Evolutionary conservation across 106 monocot genomes (phyloP).

Genomic region (Dendrobium chrysotoxum): DNA sequence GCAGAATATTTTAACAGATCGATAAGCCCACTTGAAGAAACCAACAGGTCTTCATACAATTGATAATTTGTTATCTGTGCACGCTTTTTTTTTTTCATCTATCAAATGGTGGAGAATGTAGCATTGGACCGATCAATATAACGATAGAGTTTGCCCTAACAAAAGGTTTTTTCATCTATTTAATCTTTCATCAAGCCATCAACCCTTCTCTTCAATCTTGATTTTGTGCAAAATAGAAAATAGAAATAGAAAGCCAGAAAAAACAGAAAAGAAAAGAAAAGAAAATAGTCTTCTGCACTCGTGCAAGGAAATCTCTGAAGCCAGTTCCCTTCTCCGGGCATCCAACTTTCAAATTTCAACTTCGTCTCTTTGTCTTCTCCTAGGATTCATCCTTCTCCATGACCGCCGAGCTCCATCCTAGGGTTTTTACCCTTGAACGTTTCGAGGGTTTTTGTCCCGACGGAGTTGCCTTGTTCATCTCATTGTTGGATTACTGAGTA

Average conservation of each 20-base stretch:
- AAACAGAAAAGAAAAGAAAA: not conserved
- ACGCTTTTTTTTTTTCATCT: too few species aligned
- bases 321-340: not conserved
- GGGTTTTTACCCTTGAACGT: conserved; percentile 11
- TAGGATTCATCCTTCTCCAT: not conserved
- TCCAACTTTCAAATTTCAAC: not conserved
- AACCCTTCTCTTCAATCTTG: not conserved
- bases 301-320: not conserved
- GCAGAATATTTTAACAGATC: too few species aligned
- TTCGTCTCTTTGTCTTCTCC: not conserved
- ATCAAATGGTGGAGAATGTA: too few species aligned
- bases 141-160: not conserved
- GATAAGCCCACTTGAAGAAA: too few species aligned
- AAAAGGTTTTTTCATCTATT: not conserved
- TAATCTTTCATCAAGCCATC: too few species aligned
- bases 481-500: conserved; percentile 8
- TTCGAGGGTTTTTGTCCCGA: not conserved
- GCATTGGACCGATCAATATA: not conserved
- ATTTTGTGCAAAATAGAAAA: conserved; percentile 1
- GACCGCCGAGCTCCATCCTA: conserved; percentile 4
- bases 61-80: too few species aligned
- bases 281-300: not conserved
- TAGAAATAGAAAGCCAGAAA: not conserved
- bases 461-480: not conserved
- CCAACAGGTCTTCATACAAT: too few species aligned